Evolutionary conservation across 1,284 basidiomycete genomes (phyloP), one percentile per base, ranked within the genome.

Genomic region (Lignosus rhinocerotis): DNA sequence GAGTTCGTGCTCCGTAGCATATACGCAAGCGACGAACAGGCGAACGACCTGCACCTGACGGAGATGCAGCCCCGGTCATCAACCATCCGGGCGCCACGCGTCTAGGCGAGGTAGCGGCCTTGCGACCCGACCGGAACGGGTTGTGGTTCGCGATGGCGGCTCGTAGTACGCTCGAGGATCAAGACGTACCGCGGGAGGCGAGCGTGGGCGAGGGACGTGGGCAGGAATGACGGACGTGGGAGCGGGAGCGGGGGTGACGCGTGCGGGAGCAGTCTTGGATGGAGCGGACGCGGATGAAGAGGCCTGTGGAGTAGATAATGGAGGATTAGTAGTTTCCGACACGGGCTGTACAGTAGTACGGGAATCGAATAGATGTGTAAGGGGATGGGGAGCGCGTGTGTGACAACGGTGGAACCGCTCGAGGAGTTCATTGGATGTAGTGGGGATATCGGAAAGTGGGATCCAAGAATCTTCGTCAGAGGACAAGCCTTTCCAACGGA

Each of bases 391-490:
- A 38, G 36, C 36, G 16, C 36, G 36, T 3, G 36, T 10, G 6
- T 38, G 36, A 16, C 36, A 16, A 38, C 36, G 41, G 32, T 38
- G 36, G 36, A 38, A 38, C 2, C 36, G 36, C 6, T 38, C 36
- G 6, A 38, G 36, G 11, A 11, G 10, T 16, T 38, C 36, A 6
- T 38, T 3, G 36, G 10, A 10, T 10, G 36, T 38, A 6, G 36
- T 65, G 6, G 73, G 72, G n/a, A 76, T 65, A 43, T 75, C 72
- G 6, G 68, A 66, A 16, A 76, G 61, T 1, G 70, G 66, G 30
- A 70, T 56, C 73, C 74, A 74, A 2, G 67, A 65, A 47, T 72
- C 60, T 41, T 74, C 69, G 8, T 64, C 62, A 12, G 62, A 53
- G 1, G 67, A 58, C 1, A 60, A 39, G 33, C 59, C 51, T 11